Evolutionary conservation across 1,284 basidiomycete genomes (phyloP).

Genomic region (Puccinia polysora): DNA sequence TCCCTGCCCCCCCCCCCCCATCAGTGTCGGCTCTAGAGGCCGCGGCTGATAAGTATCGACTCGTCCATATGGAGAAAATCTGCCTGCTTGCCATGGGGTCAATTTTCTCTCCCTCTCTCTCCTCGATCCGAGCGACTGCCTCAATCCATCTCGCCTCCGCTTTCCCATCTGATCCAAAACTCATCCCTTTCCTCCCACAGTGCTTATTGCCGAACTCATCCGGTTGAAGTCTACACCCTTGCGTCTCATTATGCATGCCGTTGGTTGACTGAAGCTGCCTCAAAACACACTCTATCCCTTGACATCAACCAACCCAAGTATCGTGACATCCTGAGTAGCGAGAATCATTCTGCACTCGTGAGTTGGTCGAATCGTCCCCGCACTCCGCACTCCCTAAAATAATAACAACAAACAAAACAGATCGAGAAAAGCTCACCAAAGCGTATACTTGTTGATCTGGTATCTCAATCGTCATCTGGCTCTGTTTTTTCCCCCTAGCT

Average conservation of each 20-base stretch:
- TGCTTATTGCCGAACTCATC: slow-evolving; percentile 27
- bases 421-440: too few species aligned
- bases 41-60: slow-evolving; percentile 27
- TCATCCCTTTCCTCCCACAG: slow-evolving; percentile 1
- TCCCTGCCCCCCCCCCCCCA: too few species aligned
- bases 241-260: slow-evolving; percentile 32
- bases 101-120: background rate
- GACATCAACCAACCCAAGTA: slow-evolving; percentile 27
- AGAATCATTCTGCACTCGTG: slow-evolving; percentile 23
- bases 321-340: slow-evolving; percentile 32
- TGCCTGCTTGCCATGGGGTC: slow-evolving; percentile 33
- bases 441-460: background rate
- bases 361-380: background rate
- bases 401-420: too few species aligned
- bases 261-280: slow-evolving; percentile 30
- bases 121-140: background rate
- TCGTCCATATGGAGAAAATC: slow-evolving; percentile 35
- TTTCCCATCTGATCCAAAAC: background rate
- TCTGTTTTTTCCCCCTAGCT: background rate
- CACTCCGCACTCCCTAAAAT: too few species aligned
- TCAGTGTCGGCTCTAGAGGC: slow-evolving; percentile 34
- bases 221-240: slow-evolving; percentile 31
- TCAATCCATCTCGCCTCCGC: background rate
- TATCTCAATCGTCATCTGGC: background rate
- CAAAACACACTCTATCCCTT: slow-evolving; percentile 24